Percentiles rank a stretch among this genome's conserved stretches.
phyloP scores from a whole-genome alignment of 345 rosid species.

The Acer negundo region DNA sequence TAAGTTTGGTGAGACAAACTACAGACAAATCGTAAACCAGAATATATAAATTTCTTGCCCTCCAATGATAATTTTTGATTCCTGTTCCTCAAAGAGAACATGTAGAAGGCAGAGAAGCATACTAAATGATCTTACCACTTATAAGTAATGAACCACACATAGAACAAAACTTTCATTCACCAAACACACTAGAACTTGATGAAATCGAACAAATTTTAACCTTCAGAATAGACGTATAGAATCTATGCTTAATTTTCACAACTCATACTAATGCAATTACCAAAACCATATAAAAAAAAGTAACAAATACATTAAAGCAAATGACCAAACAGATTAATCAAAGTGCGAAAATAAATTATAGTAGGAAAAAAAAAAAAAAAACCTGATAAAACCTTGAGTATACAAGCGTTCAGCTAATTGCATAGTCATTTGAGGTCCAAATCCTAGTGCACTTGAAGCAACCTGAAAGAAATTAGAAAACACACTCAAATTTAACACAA shows the following conservation, averaged over 20 bases:
- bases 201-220: not conserved
- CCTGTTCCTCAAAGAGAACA: not conserved
- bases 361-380: not conserved
- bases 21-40: not conserved
- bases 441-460: conserved; percentile 94
- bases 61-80: no score
- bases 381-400: conserved; percentile 96
- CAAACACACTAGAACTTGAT: not conserved
- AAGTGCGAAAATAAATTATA: conserved; percentile 12
- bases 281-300: not conserved
- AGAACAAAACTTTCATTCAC: not conserved
- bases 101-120: not conserved
- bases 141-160: no score
- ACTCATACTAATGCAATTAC: not conserved
- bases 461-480: conserved; percentile 47
- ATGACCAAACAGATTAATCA: conserved; percentile 19
- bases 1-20: not conserved
- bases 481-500: not conserved
- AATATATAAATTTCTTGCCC: not conserved
- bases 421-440: conserved; percentile 96
- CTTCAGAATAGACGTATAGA: not conserved
- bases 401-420: conserved; percentile 89
- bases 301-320: conserved; percentile 1
- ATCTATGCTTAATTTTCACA: not conserved
- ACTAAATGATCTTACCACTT: not conserved